Evolutionary conservation across 192 early-diverging fungal genomes (phyloP), one percentile per base, ranked within the genome.

Genomic region (Linnemannia schmuckeri): DNA sequence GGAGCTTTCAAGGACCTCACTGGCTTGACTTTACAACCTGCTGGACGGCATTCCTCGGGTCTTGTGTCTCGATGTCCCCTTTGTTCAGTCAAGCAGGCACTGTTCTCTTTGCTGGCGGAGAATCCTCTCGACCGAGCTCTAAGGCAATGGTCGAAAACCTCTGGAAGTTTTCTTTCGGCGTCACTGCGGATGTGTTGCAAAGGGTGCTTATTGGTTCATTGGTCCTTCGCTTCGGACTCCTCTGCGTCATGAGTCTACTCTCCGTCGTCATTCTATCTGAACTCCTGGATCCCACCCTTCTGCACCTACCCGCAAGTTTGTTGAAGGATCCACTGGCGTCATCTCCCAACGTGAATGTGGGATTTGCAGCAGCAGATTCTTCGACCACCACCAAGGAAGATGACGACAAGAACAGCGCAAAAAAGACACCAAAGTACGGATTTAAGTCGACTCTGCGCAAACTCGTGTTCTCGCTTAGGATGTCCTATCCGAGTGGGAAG

Each of bases 401-500:
- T 13, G 40, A 54, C 24, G 47, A 79, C 33, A 12, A 72, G 35
- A 35, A 79, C 6, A 52, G 38, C 22, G 24, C 54, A 15, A 38
- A 79, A 10, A 72, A 72, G n/a, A 38, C n/a, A 1, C 22, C 41
- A 37, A 24, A 47, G 24, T 9, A 49, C 0, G 77, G 49, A 44
- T 72, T 79, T 52, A 70, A 79, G 30, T 37, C 37, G 30, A 30
- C 61, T 24, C 44, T 69, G 70, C 47, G 47, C 49, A 72, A 79
- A 40, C 33, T 38, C 37, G 71, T 55, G n/a, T 33, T 72, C 35
- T 30, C 70, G 6, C 52, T 79, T 15, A 47, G 27, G 3, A 42
- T 79, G 30, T 55, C 70, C 3, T 79, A 79, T 40, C 77, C 77
- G 0, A 24, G 46, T 42, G 77, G 70, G 24, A 49, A 79, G 30